Conservation (phyloP, 1,284 basidiomycete genomes). For the Garcileccinum viscosum region DNA sequence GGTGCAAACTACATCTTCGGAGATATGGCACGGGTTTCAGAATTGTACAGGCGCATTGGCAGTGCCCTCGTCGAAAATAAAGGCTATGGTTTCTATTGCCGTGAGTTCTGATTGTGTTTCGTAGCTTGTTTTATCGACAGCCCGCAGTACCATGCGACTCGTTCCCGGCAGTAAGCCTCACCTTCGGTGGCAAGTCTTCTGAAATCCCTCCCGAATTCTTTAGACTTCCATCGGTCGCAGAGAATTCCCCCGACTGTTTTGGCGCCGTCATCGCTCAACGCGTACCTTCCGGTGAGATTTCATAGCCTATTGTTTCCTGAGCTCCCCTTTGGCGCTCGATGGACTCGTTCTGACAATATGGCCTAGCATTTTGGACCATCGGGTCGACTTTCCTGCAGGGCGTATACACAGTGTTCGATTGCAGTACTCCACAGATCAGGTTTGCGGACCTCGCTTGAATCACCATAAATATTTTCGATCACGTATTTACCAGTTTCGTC, state of each 20-base stretch:
- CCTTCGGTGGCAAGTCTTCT: not conserved
- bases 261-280: not conserved
- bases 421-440: too few relatives aligned
- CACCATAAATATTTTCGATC: not conserved
- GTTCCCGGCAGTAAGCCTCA: not conserved
- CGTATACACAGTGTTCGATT: too few relatives aligned
- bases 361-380: not conserved
- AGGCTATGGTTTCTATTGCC: not conserved
- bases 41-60: not conserved
- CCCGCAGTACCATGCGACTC: not conserved
- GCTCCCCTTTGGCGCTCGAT: not conserved
- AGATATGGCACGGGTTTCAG: not conserved
- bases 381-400: too few relatives aligned
- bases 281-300: not conserved
- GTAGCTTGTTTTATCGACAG: not conserved
- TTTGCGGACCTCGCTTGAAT: not conserved
- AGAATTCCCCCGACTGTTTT: not conserved
- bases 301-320: not conserved
- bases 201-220: not conserved
- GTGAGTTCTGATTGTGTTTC: not conserved
- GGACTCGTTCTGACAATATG: too few relatives aligned
- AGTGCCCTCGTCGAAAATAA: too few relatives aligned
- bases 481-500: not conserved
- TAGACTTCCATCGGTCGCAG: not conserved
- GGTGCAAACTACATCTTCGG: not conserved